These are phyloP conservation scores for Graphium sp. DNA, from an alignment of 2,329 filamentous ascomycete genomes.

Conservation along the genomic window DNA sequence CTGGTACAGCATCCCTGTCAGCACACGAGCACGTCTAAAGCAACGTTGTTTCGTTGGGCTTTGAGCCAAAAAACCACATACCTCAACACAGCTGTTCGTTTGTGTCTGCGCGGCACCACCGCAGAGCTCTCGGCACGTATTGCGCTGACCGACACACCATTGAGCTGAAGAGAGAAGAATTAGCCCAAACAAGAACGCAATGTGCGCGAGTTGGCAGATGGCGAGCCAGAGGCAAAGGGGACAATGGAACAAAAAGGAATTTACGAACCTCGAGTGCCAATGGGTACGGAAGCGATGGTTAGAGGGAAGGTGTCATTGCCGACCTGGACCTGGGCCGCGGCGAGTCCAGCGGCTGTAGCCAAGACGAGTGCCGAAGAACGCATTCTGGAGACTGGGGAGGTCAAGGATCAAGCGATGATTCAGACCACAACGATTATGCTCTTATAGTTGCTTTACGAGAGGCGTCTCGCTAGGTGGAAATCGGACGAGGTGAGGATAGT, in stretches of 20 bases:
- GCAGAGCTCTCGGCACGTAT: constrained; percentile 2
- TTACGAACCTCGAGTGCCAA: constrained; percentile 1
- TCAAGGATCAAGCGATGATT: too few species aligned
- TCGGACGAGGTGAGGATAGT: too few species aligned
- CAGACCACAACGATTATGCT: too few species aligned
- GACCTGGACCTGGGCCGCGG: neutral
- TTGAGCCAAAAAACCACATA: constrained; percentile 1
- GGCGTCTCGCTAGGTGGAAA: too few species aligned
- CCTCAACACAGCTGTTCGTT: constrained; percentile 3
- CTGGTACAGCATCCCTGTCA: constrained; percentile 11
- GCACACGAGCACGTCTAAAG: too few species aligned
- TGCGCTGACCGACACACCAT: constrained; percentile 4
- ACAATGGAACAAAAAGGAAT: too few species aligned
- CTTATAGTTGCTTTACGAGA: too few species aligned
- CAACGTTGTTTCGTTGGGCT: neutral
- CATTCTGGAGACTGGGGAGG: too few species aligned
- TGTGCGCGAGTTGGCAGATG: too few species aligned
- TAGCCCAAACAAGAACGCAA: too few species aligned
- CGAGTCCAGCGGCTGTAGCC: constrained; percentile 1
- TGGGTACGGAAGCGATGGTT: neutral
- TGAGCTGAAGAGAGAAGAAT: constrained; percentile 1
- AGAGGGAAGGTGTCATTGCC: constrained; percentile 1
- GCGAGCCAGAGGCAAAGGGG: too few species aligned
- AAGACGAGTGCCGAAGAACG: constrained; percentile 1
- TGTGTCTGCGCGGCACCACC: constrained; percentile 1